These are phyloP conservation scores for Silybum marianum DNA, from an alignment of 129 eudicot species.

Conservation along the genomic window DNA sequence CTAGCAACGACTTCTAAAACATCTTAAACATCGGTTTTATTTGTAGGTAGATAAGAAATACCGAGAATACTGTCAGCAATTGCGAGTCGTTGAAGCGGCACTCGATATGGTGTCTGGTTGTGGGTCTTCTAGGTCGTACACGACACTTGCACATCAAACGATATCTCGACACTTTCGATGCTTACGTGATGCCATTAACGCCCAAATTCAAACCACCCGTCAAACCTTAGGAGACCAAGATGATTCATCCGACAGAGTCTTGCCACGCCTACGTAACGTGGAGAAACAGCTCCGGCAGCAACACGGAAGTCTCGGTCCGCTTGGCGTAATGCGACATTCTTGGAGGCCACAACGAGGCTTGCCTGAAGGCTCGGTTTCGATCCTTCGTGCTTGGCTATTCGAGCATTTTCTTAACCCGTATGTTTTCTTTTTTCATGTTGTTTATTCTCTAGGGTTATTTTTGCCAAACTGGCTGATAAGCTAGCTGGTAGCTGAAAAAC, in stretches of 20 bases:
- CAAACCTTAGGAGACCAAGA: slow-evolving; percentile 76
- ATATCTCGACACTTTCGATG: slow-evolving; percentile 84
- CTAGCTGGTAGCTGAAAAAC: neutral
- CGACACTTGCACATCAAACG: slow-evolving; percentile 71
- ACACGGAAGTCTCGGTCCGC: slow-evolving; percentile 68
- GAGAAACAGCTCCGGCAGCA: slow-evolving; percentile 84
- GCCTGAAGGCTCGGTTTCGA: slow-evolving; percentile 85
- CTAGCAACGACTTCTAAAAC: neutral
- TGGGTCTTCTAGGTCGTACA: slow-evolving; percentile 80
- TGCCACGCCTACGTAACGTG: slow-evolving; percentile 79
- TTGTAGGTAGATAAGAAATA: slow-evolving; percentile 84
- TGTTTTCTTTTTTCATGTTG: slow-evolving; percentile 22
- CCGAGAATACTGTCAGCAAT: slow-evolving; percentile 64
- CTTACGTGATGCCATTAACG: slow-evolving; percentile 64
- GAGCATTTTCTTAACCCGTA: slow-evolving; percentile 98
- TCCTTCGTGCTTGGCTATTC: slow-evolving; percentile 96
- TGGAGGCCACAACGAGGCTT: slow-evolving; percentile 98
- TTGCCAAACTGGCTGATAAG: neutral
- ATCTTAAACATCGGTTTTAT: neutral
- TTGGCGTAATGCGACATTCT: slow-evolving; percentile 75
- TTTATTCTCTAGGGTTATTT: neutral
- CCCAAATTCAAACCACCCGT: slow-evolving; percentile 56
- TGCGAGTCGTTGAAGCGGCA: slow-evolving; percentile 65
- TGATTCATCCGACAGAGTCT: slow-evolving; percentile 39
- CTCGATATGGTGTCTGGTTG: slow-evolving; percentile 69